Evolutionary conservation across 2,329 filamentous ascomycete genomes (phyloP).

Genomic region (Alternaria incomplexa): DNA sequence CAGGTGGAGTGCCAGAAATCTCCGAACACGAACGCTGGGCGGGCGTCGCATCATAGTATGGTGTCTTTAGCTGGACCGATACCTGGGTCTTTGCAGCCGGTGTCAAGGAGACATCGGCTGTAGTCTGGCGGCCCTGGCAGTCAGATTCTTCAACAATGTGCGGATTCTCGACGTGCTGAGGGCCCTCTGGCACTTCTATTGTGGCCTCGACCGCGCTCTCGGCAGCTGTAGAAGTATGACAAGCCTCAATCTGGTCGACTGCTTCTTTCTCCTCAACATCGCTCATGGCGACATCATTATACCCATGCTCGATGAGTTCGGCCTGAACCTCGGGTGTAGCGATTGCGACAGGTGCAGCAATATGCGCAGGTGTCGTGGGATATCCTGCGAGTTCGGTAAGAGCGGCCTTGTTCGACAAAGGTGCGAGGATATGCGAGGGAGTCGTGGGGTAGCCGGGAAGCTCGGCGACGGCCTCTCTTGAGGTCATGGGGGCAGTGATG

Average conservation of each 20-base stretch:
- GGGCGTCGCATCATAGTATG: conserved; percentile 1
- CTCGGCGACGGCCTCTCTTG: conserved; percentile 23
- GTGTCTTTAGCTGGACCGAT: background rate
- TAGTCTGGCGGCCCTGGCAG: background rate
- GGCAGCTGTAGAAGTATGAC: background rate
- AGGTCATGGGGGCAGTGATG: conserved; percentile 23
- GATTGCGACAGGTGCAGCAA: conserved; percentile 11
- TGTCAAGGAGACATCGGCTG: background rate
- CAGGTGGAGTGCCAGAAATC: conserved; percentile 8
- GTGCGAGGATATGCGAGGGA: conserved; percentile 26
- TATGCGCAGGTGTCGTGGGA: conserved; percentile 35
- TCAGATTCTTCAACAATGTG: background rate
- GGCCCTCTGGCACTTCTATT: background rate
- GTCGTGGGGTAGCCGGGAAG: conserved; percentile 31
- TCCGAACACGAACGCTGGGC: background rate
- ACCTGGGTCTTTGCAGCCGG: conserved; percentile 1
- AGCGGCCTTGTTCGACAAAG: conserved; percentile 21
- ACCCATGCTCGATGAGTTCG: background rate
- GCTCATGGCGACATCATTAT: conserved; percentile 2
- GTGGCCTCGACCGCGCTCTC: background rate
- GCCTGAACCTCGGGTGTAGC: background rate
- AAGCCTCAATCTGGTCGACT: background rate
- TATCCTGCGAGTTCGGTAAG: conserved; percentile 28
- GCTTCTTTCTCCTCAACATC: conserved; percentile 1
- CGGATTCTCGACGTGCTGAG: background rate